These are phyloP conservation scores for Geum urbanum DNA, from an alignment of 306 rosid species.

Conservation along the genomic window DNA sequence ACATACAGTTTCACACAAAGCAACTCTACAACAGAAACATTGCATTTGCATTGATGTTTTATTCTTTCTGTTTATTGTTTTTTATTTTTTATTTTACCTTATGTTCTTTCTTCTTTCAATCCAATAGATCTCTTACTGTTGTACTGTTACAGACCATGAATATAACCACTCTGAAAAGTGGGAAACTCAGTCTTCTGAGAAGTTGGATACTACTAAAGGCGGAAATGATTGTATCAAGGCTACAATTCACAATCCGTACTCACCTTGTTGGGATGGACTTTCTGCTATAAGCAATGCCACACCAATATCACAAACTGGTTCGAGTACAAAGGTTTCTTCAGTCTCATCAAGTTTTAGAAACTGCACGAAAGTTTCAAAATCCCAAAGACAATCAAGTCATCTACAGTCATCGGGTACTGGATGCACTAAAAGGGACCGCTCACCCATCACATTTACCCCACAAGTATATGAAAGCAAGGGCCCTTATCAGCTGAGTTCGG, in stretches of 20 bases:
- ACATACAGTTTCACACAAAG: not conserved
- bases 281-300: constrained; percentile 3
- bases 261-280: constrained; percentile 14
- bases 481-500: not conserved
- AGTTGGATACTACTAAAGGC: not conserved
- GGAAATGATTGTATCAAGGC: constrained; percentile 4
- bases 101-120: not conserved
- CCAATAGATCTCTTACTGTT: not conserved
- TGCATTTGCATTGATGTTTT: not conserved
- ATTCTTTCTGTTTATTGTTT: not conserved
- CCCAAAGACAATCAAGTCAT: constrained; percentile 9
- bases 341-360: not conserved
- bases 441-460: not conserved
- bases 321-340: not conserved
- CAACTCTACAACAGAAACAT: not conserved
- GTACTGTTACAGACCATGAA: constrained; percentile 12
- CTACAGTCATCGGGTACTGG: constrained; percentile 14
- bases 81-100: not conserved
- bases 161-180: constrained; percentile 11
- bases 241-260: not conserved
- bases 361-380: not conserved
- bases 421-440: constrained; percentile 16
- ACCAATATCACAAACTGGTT: constrained; percentile 13
- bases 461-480: constrained; percentile 4
- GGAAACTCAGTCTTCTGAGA: constrained; percentile 9